Evolutionary conservation across 345 rosid genomes (phyloP).

Genomic region (Eucalyptus victrix): DNA sequence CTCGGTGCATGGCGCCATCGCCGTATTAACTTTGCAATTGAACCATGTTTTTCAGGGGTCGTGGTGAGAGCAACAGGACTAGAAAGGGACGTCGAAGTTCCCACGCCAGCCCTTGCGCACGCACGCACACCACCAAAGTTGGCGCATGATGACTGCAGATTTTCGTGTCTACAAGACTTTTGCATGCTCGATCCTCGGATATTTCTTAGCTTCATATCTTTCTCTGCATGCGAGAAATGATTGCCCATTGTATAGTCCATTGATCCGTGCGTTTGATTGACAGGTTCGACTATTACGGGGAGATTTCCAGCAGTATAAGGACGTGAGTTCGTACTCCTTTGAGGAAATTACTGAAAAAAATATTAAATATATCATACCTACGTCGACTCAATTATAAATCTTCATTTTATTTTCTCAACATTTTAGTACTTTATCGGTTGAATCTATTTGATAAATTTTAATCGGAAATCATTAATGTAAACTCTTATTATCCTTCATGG

Average conservation of each 20-base stretch:
- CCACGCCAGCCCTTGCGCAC: not conserved
- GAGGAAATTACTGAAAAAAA: not conserved
- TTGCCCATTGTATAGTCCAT: not conserved
- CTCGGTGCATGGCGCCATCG: not conserved
- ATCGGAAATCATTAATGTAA: accelerated
- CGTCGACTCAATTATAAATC: accelerated
- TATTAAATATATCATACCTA: accelerated
- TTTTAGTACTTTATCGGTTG: too few species aligned
- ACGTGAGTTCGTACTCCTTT: not conserved
- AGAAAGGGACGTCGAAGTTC: not conserved
- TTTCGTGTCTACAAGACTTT: not conserved
- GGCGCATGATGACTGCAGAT: not conserved
- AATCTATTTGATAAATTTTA: too few species aligned
- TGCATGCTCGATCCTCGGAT: not conserved
- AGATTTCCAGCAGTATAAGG: not conserved
- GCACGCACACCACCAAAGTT: not conserved
- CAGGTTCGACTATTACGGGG: not conserved
- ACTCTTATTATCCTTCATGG: too few species aligned
- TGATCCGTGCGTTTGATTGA: not conserved
- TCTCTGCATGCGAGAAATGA: not conserved
- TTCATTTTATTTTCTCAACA: too few species aligned
- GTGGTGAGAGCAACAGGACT: not conserved
- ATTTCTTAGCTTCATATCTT: not conserved
- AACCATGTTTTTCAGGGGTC: not conserved
- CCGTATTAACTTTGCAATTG: not conserved